Conservation (phyloP, 2,329 filamentous ascomycete species). For the Colletotrichum lini region DNA sequence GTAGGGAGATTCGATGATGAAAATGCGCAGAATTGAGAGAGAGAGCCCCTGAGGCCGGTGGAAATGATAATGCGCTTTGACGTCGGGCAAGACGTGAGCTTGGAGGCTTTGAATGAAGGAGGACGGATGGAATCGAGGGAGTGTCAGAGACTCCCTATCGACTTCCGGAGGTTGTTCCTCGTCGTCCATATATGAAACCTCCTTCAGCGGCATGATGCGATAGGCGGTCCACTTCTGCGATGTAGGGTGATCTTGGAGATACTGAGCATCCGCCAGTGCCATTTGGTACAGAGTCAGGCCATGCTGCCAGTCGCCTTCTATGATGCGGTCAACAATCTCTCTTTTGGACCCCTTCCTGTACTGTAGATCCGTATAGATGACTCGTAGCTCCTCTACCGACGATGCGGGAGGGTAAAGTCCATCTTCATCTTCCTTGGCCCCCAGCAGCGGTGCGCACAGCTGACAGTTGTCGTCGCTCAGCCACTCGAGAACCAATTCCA, state of each 20-base stretch:
- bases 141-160: constrained; percentile 62
- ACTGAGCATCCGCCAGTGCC: constrained; percentile 77
- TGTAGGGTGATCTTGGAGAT: constrained; percentile 75
- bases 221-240: constrained; percentile 77
- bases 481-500: constrained; percentile 84
- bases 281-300: constrained; percentile 77
- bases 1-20: constrained; percentile 86
- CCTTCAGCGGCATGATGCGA: constrained; percentile 68
- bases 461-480: constrained; percentile 76
- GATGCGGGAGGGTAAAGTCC: constrained; percentile 79
- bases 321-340: constrained; percentile 74
- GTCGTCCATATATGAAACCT: constrained; percentile 55
- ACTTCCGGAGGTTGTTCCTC: constrained; percentile 51
- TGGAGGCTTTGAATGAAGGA: constrained; percentile 85
- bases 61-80: constrained; percentile 88
- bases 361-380: constrained; percentile 74
- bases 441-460: constrained; percentile 68
- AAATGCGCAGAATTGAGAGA: constrained; percentile 82
- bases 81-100: constrained; percentile 79
- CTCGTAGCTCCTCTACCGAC: constrained; percentile 76
- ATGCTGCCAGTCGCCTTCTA: constrained; percentile 78
- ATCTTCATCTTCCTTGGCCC: constrained; percentile 70
- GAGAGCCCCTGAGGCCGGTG: constrained; percentile 79
- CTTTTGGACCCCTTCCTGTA: constrained; percentile 72
- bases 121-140: constrained; percentile 84